Evolutionary conservation across 2,329 filamentous ascomycete genomes (phyloP).

Genomic region (Cryphonectria radicalis): DNA sequence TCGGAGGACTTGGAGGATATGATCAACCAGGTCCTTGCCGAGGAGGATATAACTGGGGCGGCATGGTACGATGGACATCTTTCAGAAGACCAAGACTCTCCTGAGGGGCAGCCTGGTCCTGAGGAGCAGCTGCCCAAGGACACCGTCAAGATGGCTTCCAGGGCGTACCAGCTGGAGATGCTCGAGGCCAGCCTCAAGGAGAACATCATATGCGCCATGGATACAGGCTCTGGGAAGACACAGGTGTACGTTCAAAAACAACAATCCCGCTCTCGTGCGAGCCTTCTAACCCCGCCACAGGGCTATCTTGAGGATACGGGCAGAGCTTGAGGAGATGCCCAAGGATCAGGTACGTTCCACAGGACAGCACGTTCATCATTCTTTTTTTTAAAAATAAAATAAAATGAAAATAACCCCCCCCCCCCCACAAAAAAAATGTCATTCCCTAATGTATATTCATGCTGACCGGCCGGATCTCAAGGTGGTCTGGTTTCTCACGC

Average conservation of each 20-base stretch:
- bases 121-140: not conserved
- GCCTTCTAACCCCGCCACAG: conserved; percentile 42
- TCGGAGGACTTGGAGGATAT: conserved; percentile 59
- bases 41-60: conserved; percentile 42
- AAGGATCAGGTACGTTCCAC: conserved; percentile 54
- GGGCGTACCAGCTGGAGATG: conserved; percentile 79
- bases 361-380: not conserved
- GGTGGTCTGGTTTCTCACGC: conserved; percentile 75
- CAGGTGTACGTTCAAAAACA: conserved; percentile 61
- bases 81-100: not conserved
- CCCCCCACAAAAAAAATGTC: too few relatives aligned
- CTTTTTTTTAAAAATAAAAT: too few relatives aligned
- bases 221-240: conserved; percentile 79
- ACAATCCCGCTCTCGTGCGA: not conserved
- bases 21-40: conserved; percentile 80
- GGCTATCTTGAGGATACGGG: conserved; percentile 69
- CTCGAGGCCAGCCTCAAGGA: conserved; percentile 67
- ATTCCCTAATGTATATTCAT: not conserved
- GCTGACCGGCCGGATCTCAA: conserved; percentile 41
- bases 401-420: too few relatives aligned
- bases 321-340: conserved; percentile 61
- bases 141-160: conserved; percentile 44
- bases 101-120: not conserved
- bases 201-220: conserved; percentile 79
- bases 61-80: conserved; percentile 15